Conservation (phyloP, 768 basidiomycete genomes). For the Harrya chromipes region DNA sequence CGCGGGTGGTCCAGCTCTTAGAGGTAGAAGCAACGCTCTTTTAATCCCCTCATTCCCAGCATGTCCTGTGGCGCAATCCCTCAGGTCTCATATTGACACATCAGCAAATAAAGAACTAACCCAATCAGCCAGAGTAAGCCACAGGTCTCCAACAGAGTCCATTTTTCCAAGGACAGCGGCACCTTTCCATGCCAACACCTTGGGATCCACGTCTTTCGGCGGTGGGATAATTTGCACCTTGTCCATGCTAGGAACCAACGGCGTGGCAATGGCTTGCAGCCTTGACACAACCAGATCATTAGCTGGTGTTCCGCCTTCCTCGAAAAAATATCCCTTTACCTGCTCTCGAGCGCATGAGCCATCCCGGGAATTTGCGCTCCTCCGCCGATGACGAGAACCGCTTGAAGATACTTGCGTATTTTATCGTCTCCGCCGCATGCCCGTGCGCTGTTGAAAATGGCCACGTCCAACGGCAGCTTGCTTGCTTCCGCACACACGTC, state of each 20-base stretch:
- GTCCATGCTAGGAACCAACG: slow-evolving; percentile 79
- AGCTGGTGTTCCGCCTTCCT: slow-evolving; percentile 1
- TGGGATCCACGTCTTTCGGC: slow-evolving; percentile 89
- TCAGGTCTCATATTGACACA: slow-evolving; percentile 5
- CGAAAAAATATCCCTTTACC: slow-evolving; percentile 40
- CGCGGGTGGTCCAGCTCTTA: slow-evolving; percentile 28
- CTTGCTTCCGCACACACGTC: slow-evolving; percentile 84
- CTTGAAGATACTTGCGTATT: slow-evolving; percentile 84
- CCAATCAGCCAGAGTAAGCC: slow-evolving; percentile 88
- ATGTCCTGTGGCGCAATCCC: slow-evolving; percentile 48
- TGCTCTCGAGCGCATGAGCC: slow-evolving; percentile 83
- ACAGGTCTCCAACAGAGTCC: slow-evolving; percentile 86
- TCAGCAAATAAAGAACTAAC: slow-evolving; percentile 41
- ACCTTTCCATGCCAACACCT: slow-evolving; percentile 93
- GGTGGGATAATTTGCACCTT: slow-evolving; percentile 92
- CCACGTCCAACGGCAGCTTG: slow-evolving; percentile 89
- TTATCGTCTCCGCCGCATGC: slow-evolving; percentile 86
- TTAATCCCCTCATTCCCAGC: slow-evolving; percentile 76
- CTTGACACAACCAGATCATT: slow-evolving; percentile 24
- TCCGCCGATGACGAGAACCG: slow-evolving; percentile 86
- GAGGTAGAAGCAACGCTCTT: slow-evolving; percentile 79
- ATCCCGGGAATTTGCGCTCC: slow-evolving; percentile 78
- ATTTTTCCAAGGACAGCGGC: slow-evolving; percentile 88
- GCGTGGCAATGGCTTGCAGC: slow-evolving; percentile 80
- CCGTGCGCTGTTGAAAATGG: slow-evolving; percentile 89